Conservation (phyloP, 2,329 filamentous ascomycete species). For the Lomentospora prolificans region DNA sequence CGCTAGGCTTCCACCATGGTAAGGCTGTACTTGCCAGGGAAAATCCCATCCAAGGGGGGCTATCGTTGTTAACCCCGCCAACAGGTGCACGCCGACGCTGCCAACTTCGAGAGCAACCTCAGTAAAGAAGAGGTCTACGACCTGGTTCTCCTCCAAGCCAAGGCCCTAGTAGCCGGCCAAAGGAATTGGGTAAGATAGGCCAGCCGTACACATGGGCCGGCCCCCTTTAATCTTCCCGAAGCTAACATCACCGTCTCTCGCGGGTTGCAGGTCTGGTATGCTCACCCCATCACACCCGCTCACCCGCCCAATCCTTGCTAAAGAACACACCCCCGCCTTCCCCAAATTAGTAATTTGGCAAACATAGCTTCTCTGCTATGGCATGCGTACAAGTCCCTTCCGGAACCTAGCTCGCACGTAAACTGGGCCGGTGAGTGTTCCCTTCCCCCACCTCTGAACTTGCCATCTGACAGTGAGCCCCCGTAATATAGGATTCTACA, state of each 20-base stretch:
- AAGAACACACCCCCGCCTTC: not conserved
- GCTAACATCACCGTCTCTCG: not conserved
- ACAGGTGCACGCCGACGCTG: slow-evolving; percentile 70
- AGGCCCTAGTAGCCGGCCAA: slow-evolving; percentile 60
- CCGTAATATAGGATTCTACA: slow-evolving; percentile 57
- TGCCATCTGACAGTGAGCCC: not conserved
- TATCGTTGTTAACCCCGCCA: not conserved
- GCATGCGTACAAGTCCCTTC: slow-evolving; percentile 68
- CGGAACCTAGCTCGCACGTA: slow-evolving; percentile 52
- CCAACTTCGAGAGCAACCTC: slow-evolving; percentile 57
- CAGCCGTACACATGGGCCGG: too few relatives aligned
- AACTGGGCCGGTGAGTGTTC: slow-evolving; percentile 62
- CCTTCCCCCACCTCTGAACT: not conserved
- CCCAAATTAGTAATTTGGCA: slow-evolving; percentile 54
- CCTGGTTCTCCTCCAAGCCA: slow-evolving; percentile 62
- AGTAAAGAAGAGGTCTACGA: slow-evolving; percentile 64
- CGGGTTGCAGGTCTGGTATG: not conserved
- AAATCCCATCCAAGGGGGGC: not conserved
- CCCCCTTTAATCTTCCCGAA: not conserved
- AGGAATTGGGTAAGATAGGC: slow-evolving; percentile 60
- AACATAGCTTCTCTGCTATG: slow-evolving; percentile 69
- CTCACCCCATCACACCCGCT: not conserved
- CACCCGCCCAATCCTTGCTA: too few relatives aligned
- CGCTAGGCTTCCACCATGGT: too few relatives aligned
- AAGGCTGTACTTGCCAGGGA: too few relatives aligned